These are phyloP conservation scores for Beta macrorhiza DNA, from an alignment of 179 eudicot genomes.

Conservation along the genomic window DNA sequence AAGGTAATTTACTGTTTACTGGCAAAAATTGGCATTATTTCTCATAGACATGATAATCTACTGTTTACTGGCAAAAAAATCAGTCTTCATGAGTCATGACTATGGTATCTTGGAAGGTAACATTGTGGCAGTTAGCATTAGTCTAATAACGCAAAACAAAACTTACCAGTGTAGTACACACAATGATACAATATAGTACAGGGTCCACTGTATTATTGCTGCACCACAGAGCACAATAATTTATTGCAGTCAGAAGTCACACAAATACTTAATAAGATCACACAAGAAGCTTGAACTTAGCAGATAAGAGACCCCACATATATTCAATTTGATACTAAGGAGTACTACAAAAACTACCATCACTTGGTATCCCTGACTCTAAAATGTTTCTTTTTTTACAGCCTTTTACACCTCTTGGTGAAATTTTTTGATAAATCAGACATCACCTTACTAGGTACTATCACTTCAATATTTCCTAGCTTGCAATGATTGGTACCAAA, in stretches of 20 bases:
- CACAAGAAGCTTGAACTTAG: slow-evolving; percentile 31
- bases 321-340: slow-evolving; percentile 8
- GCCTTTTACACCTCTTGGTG: slow-evolving; percentile 20
- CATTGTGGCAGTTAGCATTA: slow-evolving; percentile 27
- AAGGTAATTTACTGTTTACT: neutral
- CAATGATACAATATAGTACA: neutral
- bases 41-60: slow-evolving; percentile 1
- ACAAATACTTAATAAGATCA: slow-evolving; percentile 26
- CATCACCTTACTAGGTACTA: slow-evolving; percentile 1
- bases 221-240: slow-evolving; percentile 19
- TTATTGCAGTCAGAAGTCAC: slow-evolving; percentile 15
- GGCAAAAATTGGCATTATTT: too few relatives aligned
- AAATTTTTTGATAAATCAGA: slow-evolving; percentile 1
- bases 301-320: slow-evolving; percentile 29
- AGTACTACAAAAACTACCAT: slow-evolving; percentile 27
- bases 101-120: slow-evolving; percentile 16
- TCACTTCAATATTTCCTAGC: slow-evolving; percentile 18
- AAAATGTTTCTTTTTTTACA: slow-evolving; percentile 18
- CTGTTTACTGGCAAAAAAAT: neutral
- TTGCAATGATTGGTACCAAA: slow-evolving; percentile 27
- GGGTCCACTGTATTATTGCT: slow-evolving; percentile 36
- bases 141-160: slow-evolving; percentile 21
- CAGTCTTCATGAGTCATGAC: neutral
- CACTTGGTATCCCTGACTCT: slow-evolving; percentile 23
- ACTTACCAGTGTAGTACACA: slow-evolving; percentile 20